phyloP scores from a whole-genome alignment of 768 basidiomycete genomes.

The Mycena belliarum region DNA sequence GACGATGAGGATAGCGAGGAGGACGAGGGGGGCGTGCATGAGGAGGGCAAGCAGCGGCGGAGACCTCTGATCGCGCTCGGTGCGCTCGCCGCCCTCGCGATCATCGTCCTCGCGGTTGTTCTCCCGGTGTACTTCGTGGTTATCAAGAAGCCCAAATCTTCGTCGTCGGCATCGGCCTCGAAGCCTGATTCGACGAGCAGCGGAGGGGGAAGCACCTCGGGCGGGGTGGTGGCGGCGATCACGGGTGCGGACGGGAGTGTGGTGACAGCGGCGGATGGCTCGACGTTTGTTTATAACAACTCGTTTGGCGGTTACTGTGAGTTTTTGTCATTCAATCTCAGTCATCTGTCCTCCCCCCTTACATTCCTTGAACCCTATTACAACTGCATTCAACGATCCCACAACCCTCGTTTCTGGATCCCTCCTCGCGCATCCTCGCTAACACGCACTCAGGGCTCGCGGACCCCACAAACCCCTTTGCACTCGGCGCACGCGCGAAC shows the following conservation, averaged over 20 bases:
- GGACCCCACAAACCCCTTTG: slow-evolving; percentile 55
- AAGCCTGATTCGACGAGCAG: background rate
- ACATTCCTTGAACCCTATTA: no score
- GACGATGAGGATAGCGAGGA: no score
- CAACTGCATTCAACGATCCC: no score
- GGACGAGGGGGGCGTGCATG: no score
- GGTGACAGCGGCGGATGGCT: background rate
- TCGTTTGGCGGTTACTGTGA: slow-evolving; percentile 12
- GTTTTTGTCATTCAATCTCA: background rate
- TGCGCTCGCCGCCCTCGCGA: background rate
- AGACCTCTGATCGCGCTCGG: background rate
- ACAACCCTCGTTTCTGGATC: no score
- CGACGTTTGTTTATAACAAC: slow-evolving; percentile 1
- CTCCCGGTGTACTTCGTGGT: background rate
- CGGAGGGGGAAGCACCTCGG: background rate
- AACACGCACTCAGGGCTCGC: slow-evolving; percentile 29
- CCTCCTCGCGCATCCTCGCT: no score
- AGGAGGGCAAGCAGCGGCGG: background rate
- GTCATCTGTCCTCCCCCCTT: no score
- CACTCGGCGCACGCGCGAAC: slow-evolving; percentile 50
- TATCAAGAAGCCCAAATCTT: background rate
- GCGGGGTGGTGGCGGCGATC: background rate
- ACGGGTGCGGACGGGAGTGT: slow-evolving; percentile 8
- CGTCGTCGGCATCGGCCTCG: background rate
- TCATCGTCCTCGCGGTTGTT: background rate